Evolutionary conservation across 164 flowering plant species (phyloP).

Genomic region (Tinospora cordifolia): DNA sequence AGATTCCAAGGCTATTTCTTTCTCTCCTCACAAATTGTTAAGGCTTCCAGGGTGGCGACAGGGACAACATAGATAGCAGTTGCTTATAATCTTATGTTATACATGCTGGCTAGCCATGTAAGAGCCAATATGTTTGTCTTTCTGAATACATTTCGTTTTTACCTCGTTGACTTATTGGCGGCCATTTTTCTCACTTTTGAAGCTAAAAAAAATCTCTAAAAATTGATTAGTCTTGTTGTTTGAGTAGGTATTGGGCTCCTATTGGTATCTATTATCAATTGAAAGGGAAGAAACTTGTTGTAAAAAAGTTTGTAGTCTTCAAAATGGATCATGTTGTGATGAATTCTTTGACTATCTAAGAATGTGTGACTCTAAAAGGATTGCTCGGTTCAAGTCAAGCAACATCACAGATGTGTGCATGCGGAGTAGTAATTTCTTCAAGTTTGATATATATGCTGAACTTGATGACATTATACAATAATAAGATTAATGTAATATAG

Average conservation of each 20-base stretch:
- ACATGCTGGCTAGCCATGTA: slow-evolving; percentile 84
- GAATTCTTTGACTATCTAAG: slow-evolving; percentile 36
- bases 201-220: neutral
- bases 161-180: neutral
- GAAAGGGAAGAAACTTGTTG: slow-evolving; percentile 64
- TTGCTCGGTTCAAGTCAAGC: slow-evolving; percentile 43
- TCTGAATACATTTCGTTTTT: neutral
- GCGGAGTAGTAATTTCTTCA: slow-evolving; percentile 27
- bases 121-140: slow-evolving; percentile 17
- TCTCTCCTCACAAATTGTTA: slow-evolving; percentile 56
- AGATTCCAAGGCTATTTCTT: slow-evolving; percentile 56
- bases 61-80: slow-evolving; percentile 93
- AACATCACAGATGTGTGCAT: slow-evolving; percentile 41
- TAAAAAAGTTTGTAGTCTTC: slow-evolving; percentile 35
- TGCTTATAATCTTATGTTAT: slow-evolving; percentile 72
- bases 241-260: slow-evolving; percentile 53
- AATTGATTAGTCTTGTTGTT: neutral
- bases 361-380: slow-evolving; percentile 17
- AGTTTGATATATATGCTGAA: slow-evolving; percentile 59
- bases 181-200: neutral
- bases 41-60: slow-evolving; percentile 57
- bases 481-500: too few relatives aligned
- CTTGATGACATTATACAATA: too few relatives aligned
- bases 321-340: slow-evolving; percentile 25
- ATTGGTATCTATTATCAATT: slow-evolving; percentile 62